Conservation (phyloP, 306 rosid species). For the Lablab purpureus region DNA sequence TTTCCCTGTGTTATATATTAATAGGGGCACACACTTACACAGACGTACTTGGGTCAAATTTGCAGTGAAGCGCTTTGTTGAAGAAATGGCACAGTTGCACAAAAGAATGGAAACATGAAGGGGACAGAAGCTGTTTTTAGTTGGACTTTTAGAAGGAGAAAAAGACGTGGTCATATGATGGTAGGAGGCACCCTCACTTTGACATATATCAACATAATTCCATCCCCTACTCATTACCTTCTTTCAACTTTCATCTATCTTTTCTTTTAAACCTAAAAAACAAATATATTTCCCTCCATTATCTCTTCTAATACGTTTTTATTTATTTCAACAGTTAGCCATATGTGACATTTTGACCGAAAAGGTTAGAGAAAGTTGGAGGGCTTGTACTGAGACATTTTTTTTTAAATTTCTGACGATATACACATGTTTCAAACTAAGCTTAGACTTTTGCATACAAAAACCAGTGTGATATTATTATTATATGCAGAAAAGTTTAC, state of each 20-base stretch:
- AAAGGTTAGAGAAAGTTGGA: background rate
- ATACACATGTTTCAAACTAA: too few relatives aligned
- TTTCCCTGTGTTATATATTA: background rate
- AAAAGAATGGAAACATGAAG: slow-evolving; percentile 42
- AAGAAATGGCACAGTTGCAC: slow-evolving; percentile 42
- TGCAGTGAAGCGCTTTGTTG: slow-evolving; percentile 46
- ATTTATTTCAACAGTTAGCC: background rate
- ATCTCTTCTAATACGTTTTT: background rate
- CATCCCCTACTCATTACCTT: slow-evolving; percentile 38
- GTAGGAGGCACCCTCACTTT: slow-evolving; percentile 41
- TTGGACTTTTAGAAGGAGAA: slow-evolving; percentile 45
- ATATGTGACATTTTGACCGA: background rate
- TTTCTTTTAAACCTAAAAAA: background rate
- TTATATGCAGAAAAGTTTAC: too few relatives aligned
- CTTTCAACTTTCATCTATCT: slow-evolving; percentile 27
- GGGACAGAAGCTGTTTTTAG: slow-evolving; percentile 40
- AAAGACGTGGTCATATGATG: slow-evolving; percentile 46
- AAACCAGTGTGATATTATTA: too few relatives aligned
- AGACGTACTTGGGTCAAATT: slow-evolving; percentile 35
- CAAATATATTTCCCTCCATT: background rate
- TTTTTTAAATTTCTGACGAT: too few relatives aligned
- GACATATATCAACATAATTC: slow-evolving; percentile 43
- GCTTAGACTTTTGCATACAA: too few relatives aligned
- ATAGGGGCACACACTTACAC: background rate
- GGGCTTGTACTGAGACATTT: too few relatives aligned